These are phyloP conservation scores for Hypoxylon sp. DNA, from an alignment of 2,329 filamentous ascomycete genomes.

Conservation along the genomic window DNA sequence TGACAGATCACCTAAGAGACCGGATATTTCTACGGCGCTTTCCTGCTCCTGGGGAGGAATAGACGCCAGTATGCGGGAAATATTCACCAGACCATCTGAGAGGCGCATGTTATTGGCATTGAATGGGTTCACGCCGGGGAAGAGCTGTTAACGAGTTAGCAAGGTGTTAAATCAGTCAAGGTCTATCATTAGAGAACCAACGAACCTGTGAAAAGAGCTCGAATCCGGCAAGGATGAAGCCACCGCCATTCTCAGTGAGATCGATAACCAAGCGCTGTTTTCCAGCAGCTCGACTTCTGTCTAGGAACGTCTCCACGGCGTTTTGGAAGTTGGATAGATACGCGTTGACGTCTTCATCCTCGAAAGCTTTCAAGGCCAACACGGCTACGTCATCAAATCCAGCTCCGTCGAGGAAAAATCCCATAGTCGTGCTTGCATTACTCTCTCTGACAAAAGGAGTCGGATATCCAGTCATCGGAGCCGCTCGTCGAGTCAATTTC, in stretches of 20 bases:
- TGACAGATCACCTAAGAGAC: constrained; percentile 62
- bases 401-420: constrained; percentile 55
- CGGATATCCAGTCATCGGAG: constrained; percentile 51
- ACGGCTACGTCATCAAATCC: constrained; percentile 56
- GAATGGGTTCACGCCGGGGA: constrained; percentile 66
- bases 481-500: constrained; percentile 22
- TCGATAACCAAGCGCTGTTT: constrained; percentile 75
- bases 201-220: constrained; percentile 73
- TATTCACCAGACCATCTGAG: constrained; percentile 61
- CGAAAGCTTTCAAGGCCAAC: constrained; percentile 50
- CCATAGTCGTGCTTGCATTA: constrained; percentile 52
- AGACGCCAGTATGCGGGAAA: constrained; percentile 58
- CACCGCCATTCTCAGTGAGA: constrained; percentile 71
- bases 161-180: constrained; percentile 14
- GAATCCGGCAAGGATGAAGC: constrained; percentile 71
- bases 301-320: constrained; percentile 52
- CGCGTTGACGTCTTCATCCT: constrained; percentile 48
- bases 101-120: constrained; percentile 67
- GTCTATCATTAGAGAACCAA: constrained; percentile 53
- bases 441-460: constrained; percentile 51
- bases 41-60: constrained; percentile 56
- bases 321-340: constrained; percentile 57
- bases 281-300: constrained; percentile 59
- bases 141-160: constrained; percentile 58
- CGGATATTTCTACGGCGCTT: constrained; percentile 59